A percentile compares a stretch with the other conserved stretches of the same genome.
Evolutionary conservation across 331 rosid genomes (phyloP).

Genomic region (Pyracantha coccinea): DNA sequence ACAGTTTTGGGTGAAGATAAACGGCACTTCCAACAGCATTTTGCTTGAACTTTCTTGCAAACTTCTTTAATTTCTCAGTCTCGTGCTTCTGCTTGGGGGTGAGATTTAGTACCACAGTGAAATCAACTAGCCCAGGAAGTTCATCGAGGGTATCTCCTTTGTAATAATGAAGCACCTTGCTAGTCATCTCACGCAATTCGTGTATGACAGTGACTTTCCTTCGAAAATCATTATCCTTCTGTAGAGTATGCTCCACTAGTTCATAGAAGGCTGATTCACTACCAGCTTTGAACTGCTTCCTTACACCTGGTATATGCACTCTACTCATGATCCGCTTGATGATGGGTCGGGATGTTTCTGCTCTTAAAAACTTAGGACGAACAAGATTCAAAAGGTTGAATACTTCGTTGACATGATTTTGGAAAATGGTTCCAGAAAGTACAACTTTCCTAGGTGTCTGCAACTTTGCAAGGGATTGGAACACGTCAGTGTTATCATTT

Average conservation of each 20-base stretch:
- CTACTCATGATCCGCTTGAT: constrained; percentile 66
- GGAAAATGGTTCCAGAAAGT: constrained; percentile 85
- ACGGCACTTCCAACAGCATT: constrained; percentile 71
- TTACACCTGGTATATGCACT: constrained; percentile 45
- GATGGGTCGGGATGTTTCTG: constrained; percentile 60
- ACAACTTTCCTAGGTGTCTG: constrained; percentile 81
- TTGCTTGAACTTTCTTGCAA: constrained; percentile 54
- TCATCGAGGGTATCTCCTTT: constrained; percentile 95
- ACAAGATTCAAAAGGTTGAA: constrained; percentile 79
- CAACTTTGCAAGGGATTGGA: constrained; percentile 71
- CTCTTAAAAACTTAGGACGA: constrained; percentile 64
- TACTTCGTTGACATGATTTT: constrained; percentile 87
- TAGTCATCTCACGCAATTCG: constrained; percentile 89
- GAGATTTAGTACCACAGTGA: constrained; percentile 64
- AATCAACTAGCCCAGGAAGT: constrained; percentile 89
- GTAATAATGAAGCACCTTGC: constrained; percentile 79
- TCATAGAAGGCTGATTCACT: constrained; percentile 44
- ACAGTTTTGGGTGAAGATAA: constrained; percentile 72
- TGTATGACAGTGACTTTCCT: constrained; percentile 73
- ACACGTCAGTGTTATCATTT: constrained; percentile 77
- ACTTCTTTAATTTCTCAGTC: constrained; percentile 36
- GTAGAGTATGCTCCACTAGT: constrained; percentile 68
- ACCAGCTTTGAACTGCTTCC: constrained; percentile 34
- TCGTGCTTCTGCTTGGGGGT: constrained; percentile 53
- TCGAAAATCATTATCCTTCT: constrained; percentile 70